phyloP scores from a whole-genome alignment of 345 rosid genomes.

The Ceriops tagal region DNA sequence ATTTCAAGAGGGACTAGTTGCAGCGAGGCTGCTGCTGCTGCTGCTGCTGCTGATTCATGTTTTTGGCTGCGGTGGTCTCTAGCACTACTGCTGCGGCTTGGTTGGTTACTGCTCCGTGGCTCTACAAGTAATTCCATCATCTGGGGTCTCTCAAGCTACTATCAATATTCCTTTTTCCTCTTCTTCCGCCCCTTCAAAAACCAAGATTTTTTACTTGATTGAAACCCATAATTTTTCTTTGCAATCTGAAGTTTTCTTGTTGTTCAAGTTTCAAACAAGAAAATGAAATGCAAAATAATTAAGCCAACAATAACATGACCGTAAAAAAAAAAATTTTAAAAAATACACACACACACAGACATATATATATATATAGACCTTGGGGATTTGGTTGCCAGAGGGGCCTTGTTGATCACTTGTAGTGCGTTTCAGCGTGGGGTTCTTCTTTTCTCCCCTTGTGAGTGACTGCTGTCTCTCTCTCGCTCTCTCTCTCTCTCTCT shows the following conservation, averaged over 20 bases:
- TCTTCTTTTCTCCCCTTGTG: conserved; percentile 27
- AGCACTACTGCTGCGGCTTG: conserved; percentile 11
- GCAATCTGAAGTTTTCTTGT: background rate
- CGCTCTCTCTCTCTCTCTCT: background rate
- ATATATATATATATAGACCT: background rate
- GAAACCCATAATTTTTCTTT: background rate
- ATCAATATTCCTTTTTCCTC: background rate
- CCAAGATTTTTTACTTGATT: background rate
- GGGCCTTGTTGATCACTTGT: conserved; percentile 16
- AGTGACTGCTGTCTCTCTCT: conserved; percentile 29
- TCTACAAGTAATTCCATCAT: conserved; percentile 26
- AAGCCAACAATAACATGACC: background rate
- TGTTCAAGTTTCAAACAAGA: conserved; percentile 4
- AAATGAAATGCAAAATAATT: background rate
- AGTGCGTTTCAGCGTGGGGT: conserved; percentile 31
- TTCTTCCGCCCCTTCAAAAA: background rate
- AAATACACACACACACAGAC: background rate
- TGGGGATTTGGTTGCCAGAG: background rate
- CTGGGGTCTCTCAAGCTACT: background rate
- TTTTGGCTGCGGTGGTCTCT: conserved; percentile 27
- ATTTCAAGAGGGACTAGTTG: conserved; percentile 26
- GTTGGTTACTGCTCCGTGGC: conserved; percentile 22
- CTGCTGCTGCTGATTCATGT: conserved; percentile 22
- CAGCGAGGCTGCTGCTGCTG: conserved; percentile 19
- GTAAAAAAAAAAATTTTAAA: background rate